phyloP scores from a whole-genome alignment of 257 asterid species.

The Solanum gandarillasii region DNA sequence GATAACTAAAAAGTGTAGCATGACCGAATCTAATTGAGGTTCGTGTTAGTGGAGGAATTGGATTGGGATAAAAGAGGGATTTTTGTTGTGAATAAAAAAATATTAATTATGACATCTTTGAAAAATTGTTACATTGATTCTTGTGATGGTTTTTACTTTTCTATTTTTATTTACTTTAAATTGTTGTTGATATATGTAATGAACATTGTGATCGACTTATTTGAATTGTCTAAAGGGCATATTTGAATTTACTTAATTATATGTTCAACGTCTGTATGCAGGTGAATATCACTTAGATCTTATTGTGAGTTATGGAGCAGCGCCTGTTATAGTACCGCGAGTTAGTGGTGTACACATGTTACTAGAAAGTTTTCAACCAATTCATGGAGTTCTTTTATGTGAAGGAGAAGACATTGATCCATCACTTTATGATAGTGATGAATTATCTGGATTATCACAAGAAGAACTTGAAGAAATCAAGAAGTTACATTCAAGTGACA shows the following conservation, averaged over 20 bases:
- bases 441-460: constrained; percentile 21
- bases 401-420: constrained; percentile 92
- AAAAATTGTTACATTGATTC: neutral
- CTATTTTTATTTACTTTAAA: neutral
- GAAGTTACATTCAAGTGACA: constrained; percentile 50
- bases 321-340: constrained; percentile 72
- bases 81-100: neutral
- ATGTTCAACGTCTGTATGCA: constrained; percentile 1
- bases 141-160: neutral
- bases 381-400: constrained; percentile 84
- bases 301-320: constrained; percentile 70
- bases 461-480: constrained; percentile 65
- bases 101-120: neutral
- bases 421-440: constrained; percentile 50
- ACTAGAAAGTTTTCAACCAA: constrained; percentile 72
- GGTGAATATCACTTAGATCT: constrained; percentile 87
- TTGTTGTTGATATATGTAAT: neutral
- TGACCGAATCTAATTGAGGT: neutral
- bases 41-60: neutral
- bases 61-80: neutral
- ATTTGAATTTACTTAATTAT: neutral
- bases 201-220: neutral
- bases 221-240: neutral
- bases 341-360: constrained; percentile 65
- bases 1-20: neutral